A percentile compares a stretch with the other conserved stretches of the same genome.
Evolutionary conservation across 2,329 filamentous ascomycete genomes (phyloP).

Genomic region (Colletotrichum gigasporum): DNA sequence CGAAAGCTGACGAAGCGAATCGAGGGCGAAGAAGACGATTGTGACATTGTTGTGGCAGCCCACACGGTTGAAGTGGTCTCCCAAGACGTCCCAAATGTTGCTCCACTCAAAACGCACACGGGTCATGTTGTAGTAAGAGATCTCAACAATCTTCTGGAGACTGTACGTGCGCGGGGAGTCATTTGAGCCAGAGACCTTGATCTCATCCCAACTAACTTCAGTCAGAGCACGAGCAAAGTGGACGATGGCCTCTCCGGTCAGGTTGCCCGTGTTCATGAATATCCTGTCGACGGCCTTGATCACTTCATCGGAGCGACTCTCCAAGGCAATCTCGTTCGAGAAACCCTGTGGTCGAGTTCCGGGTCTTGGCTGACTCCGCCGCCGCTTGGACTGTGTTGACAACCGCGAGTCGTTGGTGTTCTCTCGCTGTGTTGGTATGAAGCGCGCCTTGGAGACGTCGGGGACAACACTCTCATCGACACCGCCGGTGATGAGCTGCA

Average conservation of each 20-base stretch:
- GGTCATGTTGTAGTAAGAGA: slow-evolving; percentile 99
- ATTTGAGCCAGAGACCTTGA: slow-evolving; percentile 94
- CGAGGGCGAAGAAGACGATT: slow-evolving; percentile 96
- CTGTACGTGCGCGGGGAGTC: slow-evolving; percentile 97
- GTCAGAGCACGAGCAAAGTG: slow-evolving; percentile 93
- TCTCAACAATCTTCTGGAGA: slow-evolving; percentile 97
- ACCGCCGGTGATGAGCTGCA: slow-evolving; percentile 94
- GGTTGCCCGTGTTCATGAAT: slow-evolving; percentile 93
- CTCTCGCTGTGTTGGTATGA: slow-evolving; percentile 68
- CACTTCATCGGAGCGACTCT: slow-evolving; percentile 92
- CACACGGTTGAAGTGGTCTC: slow-evolving; percentile 97
- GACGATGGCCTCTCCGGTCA: slow-evolving; percentile 93
- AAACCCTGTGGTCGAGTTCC: slow-evolving; percentile 71
- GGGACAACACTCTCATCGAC: slow-evolving; percentile 93
- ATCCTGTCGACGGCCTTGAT: slow-evolving; percentile 94
- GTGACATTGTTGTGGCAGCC: slow-evolving; percentile 96
- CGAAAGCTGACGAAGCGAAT: slow-evolving; percentile 92
- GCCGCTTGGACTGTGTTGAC: slow-evolving; percentile 68
- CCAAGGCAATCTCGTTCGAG: slow-evolving; percentile 84
- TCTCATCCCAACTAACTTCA: slow-evolving; percentile 99
- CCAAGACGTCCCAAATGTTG: slow-evolving; percentile 96
- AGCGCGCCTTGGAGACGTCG: slow-evolving; percentile 86
- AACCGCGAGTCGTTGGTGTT: slow-evolving; percentile 68
- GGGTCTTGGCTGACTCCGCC: slow-evolving; percentile 55
- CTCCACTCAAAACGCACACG: slow-evolving; percentile 98